Evolutionary conservation across 139 green algal genomes (phyloP), one percentile per base, ranked within the genome.

Genomic region (Protoeuglena noctilucae): DNA sequence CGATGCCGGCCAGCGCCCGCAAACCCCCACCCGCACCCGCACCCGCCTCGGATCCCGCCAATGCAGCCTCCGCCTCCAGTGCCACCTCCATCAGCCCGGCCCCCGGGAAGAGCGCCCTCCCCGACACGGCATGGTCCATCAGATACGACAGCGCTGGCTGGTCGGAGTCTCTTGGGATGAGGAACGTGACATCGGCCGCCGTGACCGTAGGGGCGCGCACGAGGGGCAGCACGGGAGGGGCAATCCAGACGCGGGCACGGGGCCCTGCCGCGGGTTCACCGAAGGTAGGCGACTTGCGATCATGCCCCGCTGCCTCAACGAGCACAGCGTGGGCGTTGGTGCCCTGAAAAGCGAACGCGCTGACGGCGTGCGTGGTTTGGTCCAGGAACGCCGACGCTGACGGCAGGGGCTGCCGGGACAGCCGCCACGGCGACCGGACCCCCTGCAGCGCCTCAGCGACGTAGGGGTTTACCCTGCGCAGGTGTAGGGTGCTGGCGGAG

Each of bases 221-320:
- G n/a, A 12, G 85, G 57, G 21, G 70, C 69, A 22, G 40, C 51
- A 2, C 69, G 27, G 9, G 74, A 74, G 27, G 80, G 76, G 60
- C 80, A 79, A 62, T 89, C 80, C 53, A 89, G 80, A 86, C n/a
- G 65, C 56, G 1, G 80, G 73, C 48, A 89, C 65, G 24, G 71
- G 50, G n/a, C n/a, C n/a, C n/a, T n/a, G n/a, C n/a, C n/a, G n/a
- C n/a, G n/a, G n/a, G n/a, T n/a, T n/a, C n/a, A n/a, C n/a, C n/a
- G n/a, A n/a, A n/a, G n/a, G n/a, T n/a, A n/a, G n/a, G n/a, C n/a
- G n/a, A n/a, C n/a, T n/a, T n/a, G n/a, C n/a, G n/a, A n/a, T n/a
- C n/a, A n/a, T n/a, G n/a, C n/a, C n/a, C n/a, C n/a, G n/a, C n/a
- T n/a, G n/a, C n/a, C n/a, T n/a, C n/a, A n/a, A n/a, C 34, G 34